Conservation (phyloP, 352 stramenopile species). For the Phytophthora fragariaefolia region DNA sequence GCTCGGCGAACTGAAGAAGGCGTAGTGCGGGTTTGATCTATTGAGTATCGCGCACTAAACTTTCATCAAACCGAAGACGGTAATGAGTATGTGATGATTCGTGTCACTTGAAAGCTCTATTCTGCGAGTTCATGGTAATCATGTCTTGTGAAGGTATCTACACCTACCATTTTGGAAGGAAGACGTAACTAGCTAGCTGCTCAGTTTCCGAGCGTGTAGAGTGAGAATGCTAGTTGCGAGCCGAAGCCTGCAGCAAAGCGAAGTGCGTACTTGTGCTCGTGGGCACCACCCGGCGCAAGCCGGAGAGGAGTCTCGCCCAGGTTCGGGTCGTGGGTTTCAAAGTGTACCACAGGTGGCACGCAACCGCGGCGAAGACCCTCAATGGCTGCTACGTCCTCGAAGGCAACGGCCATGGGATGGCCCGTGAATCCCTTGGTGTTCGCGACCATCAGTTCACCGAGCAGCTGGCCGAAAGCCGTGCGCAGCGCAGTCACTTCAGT, state of each 20-base stretch:
- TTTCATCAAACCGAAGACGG: too few relatives aligned
- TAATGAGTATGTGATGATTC: conserved; percentile 28
- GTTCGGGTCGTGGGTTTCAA: conserved; percentile 83
- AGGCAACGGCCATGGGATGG: conserved; percentile 97
- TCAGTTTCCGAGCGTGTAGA: conserved; percentile 87
- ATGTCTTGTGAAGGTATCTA: conserved; percentile 11
- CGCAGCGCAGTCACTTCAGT: conserved; percentile 89
- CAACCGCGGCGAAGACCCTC: conserved; percentile 88
- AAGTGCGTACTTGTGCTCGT: conserved; percentile 93
- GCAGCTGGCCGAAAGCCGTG: conserved; percentile 72
- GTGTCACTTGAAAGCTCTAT: conserved; percentile 15
- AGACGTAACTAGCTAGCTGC: neutral
- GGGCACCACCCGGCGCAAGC: conserved; percentile 61
- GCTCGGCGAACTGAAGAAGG: conserved; percentile 10
- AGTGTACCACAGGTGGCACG: conserved; percentile 94
- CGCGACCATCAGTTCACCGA: conserved; percentile 82
- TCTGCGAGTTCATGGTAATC: neutral
- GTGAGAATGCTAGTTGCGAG: conserved; percentile 95
- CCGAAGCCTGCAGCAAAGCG: conserved; percentile 97
- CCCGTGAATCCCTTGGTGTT: conserved; percentile 96
- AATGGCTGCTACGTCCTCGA: conserved; percentile 96
- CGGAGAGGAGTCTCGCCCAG: conserved; percentile 55
- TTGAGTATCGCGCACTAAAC: conserved; percentile 23
- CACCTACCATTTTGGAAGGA: conserved; percentile 16
- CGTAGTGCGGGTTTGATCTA: conserved; percentile 29